Conservation (phyloP, 1,284 basidiomycete species). For the Xerocomus amazonicus region DNA sequence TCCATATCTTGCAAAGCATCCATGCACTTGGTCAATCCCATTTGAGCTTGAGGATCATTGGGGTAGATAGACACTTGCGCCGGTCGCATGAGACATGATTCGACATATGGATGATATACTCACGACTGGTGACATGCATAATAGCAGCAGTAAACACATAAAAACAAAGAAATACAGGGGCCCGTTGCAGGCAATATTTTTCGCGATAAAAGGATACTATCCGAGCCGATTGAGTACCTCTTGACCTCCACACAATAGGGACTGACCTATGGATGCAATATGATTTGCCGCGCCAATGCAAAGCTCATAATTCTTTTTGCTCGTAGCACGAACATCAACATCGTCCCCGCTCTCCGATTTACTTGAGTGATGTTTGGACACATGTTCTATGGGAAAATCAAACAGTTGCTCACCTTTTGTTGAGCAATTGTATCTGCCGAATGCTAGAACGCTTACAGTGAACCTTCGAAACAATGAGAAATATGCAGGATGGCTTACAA, state of each 20-base stretch:
- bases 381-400: conserved; percentile 16
- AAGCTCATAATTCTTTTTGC: conserved; percentile 65
- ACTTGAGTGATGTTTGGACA: conserved; percentile 10
- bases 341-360: conserved; percentile 43
- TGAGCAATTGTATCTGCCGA: conserved; percentile 22
- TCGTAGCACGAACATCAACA: conserved; percentile 47
- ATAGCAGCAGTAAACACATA: conserved; percentile 81
- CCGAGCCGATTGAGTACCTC: conserved; percentile 2
- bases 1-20: conserved; percentile 67
- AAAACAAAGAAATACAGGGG: conserved; percentile 74
- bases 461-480: neutral
- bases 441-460: conserved; percentile 16
- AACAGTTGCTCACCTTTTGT: conserved; percentile 28
- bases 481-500: conserved; percentile 52
- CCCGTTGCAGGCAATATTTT: conserved; percentile 59
- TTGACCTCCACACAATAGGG: neutral
- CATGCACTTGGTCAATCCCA: conserved; percentile 68
- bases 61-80: conserved; percentile 53
- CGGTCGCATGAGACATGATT: conserved; percentile 4
- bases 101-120: neutral
- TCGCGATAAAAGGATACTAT: conserved; percentile 59
- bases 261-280: conserved; percentile 69
- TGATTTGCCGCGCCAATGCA: conserved; percentile 76
- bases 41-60: conserved; percentile 62
- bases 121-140: conserved; percentile 73